These are phyloP conservation scores for Colletotrichum magnum DNA, from an alignment of 2,329 filamentous ascomycete species.

Conservation along the genomic window DNA sequence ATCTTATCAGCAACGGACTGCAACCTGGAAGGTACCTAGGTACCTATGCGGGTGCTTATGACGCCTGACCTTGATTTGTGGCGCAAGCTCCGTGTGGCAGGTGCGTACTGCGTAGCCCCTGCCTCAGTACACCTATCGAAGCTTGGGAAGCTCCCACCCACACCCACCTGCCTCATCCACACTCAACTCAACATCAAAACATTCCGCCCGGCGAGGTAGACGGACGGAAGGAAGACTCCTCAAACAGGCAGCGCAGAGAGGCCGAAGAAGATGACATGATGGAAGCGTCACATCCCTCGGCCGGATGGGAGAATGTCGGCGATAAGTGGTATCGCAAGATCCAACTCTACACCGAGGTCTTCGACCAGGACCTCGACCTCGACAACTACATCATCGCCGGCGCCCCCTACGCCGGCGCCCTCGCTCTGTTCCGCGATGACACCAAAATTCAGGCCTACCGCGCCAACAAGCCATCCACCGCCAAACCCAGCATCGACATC, in stretches of 20 bases:
- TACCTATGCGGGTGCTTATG: too few species aligned
- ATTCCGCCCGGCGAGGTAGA: background rate
- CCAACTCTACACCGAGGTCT: constrained; percentile 92
- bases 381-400: constrained; percentile 94
- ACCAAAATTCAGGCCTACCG: constrained; percentile 85
- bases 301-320: constrained; percentile 94
- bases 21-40: constrained; percentile 2
- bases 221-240: background rate
- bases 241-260: background rate
- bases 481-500: constrained; percentile 89
- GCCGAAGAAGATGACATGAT: constrained; percentile 57
- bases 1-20: background rate
- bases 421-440: constrained; percentile 91
- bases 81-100: constrained; percentile 33
- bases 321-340: constrained; percentile 96
- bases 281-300: constrained; percentile 77
- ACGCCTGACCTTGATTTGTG: constrained; percentile 12
- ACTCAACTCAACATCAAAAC: background rate
- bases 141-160: constrained; percentile 11
- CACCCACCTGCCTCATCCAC: background rate
- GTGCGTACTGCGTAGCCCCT: background rate
- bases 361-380: constrained; percentile 92
- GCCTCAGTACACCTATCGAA: background rate
- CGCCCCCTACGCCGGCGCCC: constrained; percentile 90
- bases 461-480: constrained; percentile 68